Evolutionary conservation across 106 monocot genomes (phyloP), one percentile per base, ranked within the genome.

Genomic region (Dioscorea zingiberensis): DNA sequence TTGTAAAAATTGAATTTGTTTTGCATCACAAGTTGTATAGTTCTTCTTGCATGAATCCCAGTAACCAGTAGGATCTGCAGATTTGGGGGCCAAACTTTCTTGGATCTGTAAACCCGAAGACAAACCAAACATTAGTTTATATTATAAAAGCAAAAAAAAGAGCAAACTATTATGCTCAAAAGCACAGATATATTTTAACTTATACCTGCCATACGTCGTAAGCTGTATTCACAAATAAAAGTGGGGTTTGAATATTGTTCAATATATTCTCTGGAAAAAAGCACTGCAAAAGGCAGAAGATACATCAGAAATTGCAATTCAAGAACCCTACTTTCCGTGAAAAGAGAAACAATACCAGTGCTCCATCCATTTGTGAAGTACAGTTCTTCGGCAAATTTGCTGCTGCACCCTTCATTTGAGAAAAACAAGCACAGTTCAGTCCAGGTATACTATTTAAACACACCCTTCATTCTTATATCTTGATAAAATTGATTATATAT

Each of bases 191-290:
- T 21, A 44, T 28, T 22, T 21, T 4, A 28, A 25, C 10, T 28
- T 70, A 65, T 75, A 97, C 97, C 97, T 98, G 97, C 97, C 97
- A 98, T 18, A 86, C 80, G 73, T 98, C 97, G 69, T 98, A 98
- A 25, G 92, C 97, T 2, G 92, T 54, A 69, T 98, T 98, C 74
- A 98, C 57, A 65, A 98, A 68, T 66, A 98, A 98, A 54, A 81
- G 58, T 65, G 97, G 97, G 2, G 97, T 98, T 29, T 72, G 78
- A 69, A 92, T 76, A 63, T 68, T 77, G 30, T 60, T 59, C 64
- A 92, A 44, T 27, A 98, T 30, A 53, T 98, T 77, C 72, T 98
- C 86, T 11, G 97, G 97, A 70, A 98, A 98, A 69, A 98, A 98
- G 54, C 97, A 98, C 97, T 98, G 88, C 73, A 85, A 13, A 58